phyloP scores from a whole-genome alignment of 495 filamentous ascomycete genomes.

The Staphylotrichum tortipilum region DNA sequence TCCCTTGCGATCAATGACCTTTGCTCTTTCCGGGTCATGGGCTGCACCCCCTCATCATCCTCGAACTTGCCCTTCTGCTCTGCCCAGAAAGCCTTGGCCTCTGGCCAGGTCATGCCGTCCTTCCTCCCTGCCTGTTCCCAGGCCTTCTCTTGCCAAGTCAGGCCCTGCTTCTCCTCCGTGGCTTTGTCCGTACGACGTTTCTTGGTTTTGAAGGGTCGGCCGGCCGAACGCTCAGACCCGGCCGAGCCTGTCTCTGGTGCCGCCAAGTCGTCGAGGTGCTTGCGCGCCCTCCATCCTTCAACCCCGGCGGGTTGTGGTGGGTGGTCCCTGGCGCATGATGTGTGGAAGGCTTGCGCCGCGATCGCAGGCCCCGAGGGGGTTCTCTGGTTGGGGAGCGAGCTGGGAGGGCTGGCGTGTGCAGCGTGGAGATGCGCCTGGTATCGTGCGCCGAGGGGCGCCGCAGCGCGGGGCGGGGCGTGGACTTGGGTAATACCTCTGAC shows the following conservation, averaged over 20 bases:
- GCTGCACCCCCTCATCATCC: too few relatives aligned
- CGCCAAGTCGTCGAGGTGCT: too few relatives aligned
- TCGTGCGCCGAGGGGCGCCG: slow-evolving; percentile 6
- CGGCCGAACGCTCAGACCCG: background rate
- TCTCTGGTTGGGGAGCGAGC: background rate
- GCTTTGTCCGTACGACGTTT: background rate
- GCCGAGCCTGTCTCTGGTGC: too few relatives aligned
- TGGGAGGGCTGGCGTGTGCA: background rate
- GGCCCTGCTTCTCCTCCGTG: too few relatives aligned
- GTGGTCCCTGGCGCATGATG: slow-evolving; percentile 6
- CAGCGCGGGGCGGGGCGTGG: slow-evolving; percentile 20
- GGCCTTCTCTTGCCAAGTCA: too few relatives aligned
- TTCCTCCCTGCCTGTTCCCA: too few relatives aligned
- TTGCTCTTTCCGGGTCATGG: too few relatives aligned
- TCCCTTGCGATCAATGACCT: too few relatives aligned
- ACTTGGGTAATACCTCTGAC: slow-evolving; percentile 40
- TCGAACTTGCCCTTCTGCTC: too few relatives aligned
- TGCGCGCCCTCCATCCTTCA: background rate
- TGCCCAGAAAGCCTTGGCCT: too few relatives aligned
- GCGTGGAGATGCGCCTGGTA: background rate
- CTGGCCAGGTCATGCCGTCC: too few relatives aligned
- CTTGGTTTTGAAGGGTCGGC: background rate
- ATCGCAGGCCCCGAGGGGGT: background rate
- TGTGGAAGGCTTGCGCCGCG: slow-evolving; percentile 10
- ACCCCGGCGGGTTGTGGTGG: background rate